Base-by-base conservation (phyloP, 106 monocot species). In the Allium cepa region DNA sequence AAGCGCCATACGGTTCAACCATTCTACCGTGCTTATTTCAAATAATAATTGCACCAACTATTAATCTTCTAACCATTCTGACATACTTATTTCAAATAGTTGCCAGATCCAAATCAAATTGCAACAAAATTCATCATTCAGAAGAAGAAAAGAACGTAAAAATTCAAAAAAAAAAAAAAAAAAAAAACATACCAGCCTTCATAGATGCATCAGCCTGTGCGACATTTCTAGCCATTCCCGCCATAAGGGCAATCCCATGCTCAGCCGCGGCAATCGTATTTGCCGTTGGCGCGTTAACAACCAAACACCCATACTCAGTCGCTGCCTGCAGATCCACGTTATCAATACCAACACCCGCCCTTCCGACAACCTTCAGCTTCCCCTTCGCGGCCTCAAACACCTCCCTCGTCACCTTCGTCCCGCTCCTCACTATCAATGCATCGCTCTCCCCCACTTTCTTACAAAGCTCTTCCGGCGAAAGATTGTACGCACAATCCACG, bases 271-370 rank as follows among this genome's bases (percentile, higher is more conserved):
- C 94, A 17, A 91, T 69, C 10, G 94, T 91, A 71, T 95, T 95
- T 26, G 88, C 90, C 10, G 94, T 88, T 9, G 94, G 94, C 7
- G 94, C 94, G 70, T 95, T 95, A 50, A 95, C 94, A 17, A 95
- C 94, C 14, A 95, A 83, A 57, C 94, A 95, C 7, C 94, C 94
- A 65, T 56, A 57, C 85, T 95, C 94, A 15, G 94, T 95, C 17
- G 94, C 94, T 8, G 94, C 90, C 69, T 91, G 94, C 59, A 95
- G 91, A 61, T 95, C 94, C 1, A 95, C 94, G 69, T 95, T 95
- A 79, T 95, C 94, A 65, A 95, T 95, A 49, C 94, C 94, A 15
- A 91, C 94, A 3, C 94, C 94, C 1, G 94, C 94, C 28, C 94
- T 73, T 7, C 94, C 94, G 17, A 95, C 94, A 9, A 95, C 94